These are phyloP conservation scores for Aspergillus thermomutatus DNA, from an alignment of 2,329 filamentous ascomycete genomes.

Conservation along the genomic window DNA sequence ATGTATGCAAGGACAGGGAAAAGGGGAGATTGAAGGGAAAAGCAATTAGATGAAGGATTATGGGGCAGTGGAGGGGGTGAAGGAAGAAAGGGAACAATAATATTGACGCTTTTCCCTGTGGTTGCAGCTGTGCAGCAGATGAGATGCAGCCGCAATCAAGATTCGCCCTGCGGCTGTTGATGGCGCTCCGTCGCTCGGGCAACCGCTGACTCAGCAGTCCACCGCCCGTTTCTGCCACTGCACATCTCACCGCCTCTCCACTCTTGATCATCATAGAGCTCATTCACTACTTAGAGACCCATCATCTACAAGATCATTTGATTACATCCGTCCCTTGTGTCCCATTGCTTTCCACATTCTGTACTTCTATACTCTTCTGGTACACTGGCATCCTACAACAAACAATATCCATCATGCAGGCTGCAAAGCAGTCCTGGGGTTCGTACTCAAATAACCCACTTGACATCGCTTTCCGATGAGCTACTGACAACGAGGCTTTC, in stretches of 20 bases:
- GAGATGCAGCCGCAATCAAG: slow-evolving; percentile 10
- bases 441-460: slow-evolving; percentile 11
- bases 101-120: slow-evolving; percentile 5
- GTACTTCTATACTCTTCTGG: neutral
- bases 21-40: neutral
- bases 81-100: slow-evolving; percentile 10
- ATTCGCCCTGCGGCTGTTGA: slow-evolving; percentile 24
- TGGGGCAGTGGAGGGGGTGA: slow-evolving; percentile 1
- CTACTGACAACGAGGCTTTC: slow-evolving; percentile 8
- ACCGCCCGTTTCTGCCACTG: slow-evolving; percentile 29
- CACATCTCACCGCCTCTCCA: slow-evolving; percentile 26
- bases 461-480: neutral
- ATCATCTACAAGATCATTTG: neutral
- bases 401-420: slow-evolving; percentile 45
- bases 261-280: slow-evolving; percentile 1
- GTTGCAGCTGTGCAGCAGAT: neutral
- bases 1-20: slow-evolving; percentile 17
- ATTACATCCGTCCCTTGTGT: neutral
- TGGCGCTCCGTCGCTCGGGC: slow-evolving; percentile 31
- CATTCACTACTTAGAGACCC: neutral
- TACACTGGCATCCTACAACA: neutral
- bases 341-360: neutral
- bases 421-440: slow-evolving; percentile 62
- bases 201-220: slow-evolving; percentile 33
- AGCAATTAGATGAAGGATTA: neutral